Evolutionary conservation across 768 basidiomycete genomes (phyloP).

Genomic region (Suillus bovinus): DNA sequence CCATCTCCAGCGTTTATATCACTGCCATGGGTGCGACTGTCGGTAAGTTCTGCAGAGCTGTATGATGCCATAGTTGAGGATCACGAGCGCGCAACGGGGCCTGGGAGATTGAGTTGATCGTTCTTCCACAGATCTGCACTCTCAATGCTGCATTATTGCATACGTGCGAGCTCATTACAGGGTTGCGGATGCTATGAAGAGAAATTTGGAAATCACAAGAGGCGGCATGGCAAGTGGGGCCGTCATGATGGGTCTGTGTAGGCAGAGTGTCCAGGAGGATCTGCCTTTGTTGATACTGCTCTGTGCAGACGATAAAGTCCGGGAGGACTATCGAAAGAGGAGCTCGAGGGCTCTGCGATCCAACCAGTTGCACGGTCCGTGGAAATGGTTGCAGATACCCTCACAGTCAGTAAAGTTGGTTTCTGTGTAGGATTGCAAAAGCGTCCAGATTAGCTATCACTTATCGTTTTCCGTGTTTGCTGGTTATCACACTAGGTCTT

Average conservation of each 20-base stretch:
- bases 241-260: conserved; percentile 49
- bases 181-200: conserved; percentile 41
- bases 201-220: conserved; percentile 39
- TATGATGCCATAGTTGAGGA: conserved; percentile 51
- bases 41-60: conserved; percentile 39
- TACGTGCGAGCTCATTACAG: conserved; percentile 36
- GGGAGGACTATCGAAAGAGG: conserved; percentile 23
- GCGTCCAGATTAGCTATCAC: too few species aligned
- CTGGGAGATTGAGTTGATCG: conserved; percentile 56
- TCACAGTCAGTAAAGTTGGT: too few species aligned
- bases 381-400: conserved; percentile 32
- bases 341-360: conserved; percentile 38
- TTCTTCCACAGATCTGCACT: conserved; percentile 44
- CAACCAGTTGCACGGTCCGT: conserved; percentile 40
- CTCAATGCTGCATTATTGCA: conserved; percentile 42
- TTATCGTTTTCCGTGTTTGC: too few species aligned
- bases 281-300: conserved; percentile 36
- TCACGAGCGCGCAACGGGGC: conserved; percentile 49
- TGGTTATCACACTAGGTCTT: too few species aligned
- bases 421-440: too few species aligned
- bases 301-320: conserved; percentile 28
- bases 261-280: conserved; percentile 25
- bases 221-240: conserved; percentile 46
- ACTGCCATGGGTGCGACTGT: conserved; percentile 44
- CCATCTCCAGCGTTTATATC: conserved; percentile 46